Evolutionary conservation across 371 early-diverging fungal species (phyloP).

Genomic region (Apophysomyces variabilis): DNA sequence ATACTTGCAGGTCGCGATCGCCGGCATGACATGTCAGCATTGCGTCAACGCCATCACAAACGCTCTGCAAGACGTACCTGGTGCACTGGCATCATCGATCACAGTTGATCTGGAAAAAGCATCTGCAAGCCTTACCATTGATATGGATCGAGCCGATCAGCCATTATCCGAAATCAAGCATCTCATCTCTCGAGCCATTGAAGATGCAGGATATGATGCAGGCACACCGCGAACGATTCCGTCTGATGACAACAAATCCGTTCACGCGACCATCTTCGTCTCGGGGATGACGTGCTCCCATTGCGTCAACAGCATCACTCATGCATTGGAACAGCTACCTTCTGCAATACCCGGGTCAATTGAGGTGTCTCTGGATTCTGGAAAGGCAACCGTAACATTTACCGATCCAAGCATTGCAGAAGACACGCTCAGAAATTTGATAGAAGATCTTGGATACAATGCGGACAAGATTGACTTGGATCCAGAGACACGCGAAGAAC

Average conservation of each 20-base stretch:
- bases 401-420: slow-evolving; percentile 15
- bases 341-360: slow-evolving; percentile 57
- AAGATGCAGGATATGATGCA: slow-evolving; percentile 43
- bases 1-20: slow-evolving; percentile 11
- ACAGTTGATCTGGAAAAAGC: slow-evolving; percentile 33
- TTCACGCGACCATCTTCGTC: slow-evolving; percentile 43
- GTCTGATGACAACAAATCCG: neutral
- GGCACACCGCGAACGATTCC: slow-evolving; percentile 9
- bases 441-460: slow-evolving; percentile 74
- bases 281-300: slow-evolving; percentile 88
- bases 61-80: slow-evolving; percentile 28
- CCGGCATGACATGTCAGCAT: slow-evolving; percentile 47
- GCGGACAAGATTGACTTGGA: slow-evolving; percentile 26
- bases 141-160: neutral
- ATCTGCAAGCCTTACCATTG: slow-evolving; percentile 22
- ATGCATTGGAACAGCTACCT: slow-evolving; percentile 51
- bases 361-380: slow-evolving; percentile 48
- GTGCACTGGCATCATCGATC: slow-evolving; percentile 18
- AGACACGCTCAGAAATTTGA: slow-evolving; percentile 42
- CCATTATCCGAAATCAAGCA: slow-evolving; percentile 17
- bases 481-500: neutral
- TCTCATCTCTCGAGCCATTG: slow-evolving; percentile 25
- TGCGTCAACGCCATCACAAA: slow-evolving; percentile 30
- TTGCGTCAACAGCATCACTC: slow-evolving; percentile 77
- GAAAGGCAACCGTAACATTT: slow-evolving; percentile 46